Percentiles rank a stretch among this genome's conserved stretches.
phyloP scores from a whole-genome alignment of 129 eudicot genomes.

The Tagetes erecta region DNA sequence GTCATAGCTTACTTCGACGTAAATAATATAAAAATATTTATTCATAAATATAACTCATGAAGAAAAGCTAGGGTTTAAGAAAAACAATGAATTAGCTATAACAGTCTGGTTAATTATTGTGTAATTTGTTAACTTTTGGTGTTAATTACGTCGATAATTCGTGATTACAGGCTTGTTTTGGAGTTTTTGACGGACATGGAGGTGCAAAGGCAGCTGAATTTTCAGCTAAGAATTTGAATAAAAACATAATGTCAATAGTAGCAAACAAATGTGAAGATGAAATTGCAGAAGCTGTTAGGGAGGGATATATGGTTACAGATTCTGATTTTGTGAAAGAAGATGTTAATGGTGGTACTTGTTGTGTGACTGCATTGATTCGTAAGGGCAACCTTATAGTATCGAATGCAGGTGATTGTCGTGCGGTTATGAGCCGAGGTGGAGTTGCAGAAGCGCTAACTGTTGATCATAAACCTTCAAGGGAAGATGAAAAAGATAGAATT shows the following conservation, averaged over 20 bases:
- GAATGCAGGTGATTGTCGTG: constrained; percentile 89
- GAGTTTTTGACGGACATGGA: constrained; percentile 97
- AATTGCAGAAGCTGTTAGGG: constrained; percentile 60
- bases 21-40: too few species aligned
- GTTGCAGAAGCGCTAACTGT: constrained; percentile 79
- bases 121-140: neutral
- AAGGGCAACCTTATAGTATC: constrained; percentile 71
- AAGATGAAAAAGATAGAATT: constrained; percentile 71
- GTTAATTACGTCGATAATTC: neutral
- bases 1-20: too few species aligned
- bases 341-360: constrained; percentile 70
- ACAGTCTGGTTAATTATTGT: neutral
- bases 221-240: constrained; percentile 57
- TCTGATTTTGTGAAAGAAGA: constrained; percentile 58
- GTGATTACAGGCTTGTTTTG: constrained; percentile 69
- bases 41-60: neutral
- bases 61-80: neutral
- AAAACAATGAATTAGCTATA: neutral
- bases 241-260: constrained; percentile 56
- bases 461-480: constrained; percentile 78
- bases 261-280: constrained; percentile 40
- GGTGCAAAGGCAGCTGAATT: constrained; percentile 83
- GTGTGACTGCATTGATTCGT: constrained; percentile 74
- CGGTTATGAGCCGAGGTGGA: constrained; percentile 82
- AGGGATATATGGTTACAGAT: constrained; percentile 76